Evolutionary conservation across 805 yeast species (phyloP), one percentile per base, ranked within the genome.

Genomic region (Candida qinlingensis): DNA sequence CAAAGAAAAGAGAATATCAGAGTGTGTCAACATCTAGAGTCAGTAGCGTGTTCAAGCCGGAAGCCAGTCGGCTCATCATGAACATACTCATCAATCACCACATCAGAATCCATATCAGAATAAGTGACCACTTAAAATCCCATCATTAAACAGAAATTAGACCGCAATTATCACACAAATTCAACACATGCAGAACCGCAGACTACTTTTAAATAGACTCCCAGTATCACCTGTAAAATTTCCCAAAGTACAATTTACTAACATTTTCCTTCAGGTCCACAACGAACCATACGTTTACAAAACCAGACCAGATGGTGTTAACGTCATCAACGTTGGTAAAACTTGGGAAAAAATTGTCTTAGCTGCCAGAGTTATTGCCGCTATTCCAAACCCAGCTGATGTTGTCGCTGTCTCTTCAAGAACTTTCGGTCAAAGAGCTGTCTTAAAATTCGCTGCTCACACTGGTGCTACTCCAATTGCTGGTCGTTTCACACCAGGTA

Each of bases 401-500:
- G 96, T 94, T 71, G 98, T 91, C 73, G 98, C 96, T 68, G 89
- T 95, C 70, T 91, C 98, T 62, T 88, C 98, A 68, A 92, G 98
- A 84, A 91, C 97, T 68, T 92, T 87, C 80, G 99, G 99, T 73
- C 99, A 94, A 83, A 94, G 99, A 83, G 99, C 99, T 72, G 99
- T 92, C 65, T 85, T 94, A 77, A 94, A 94, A 83, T 94, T 86
- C 72, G 97, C 99, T 72, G 88, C 97, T 68, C 98, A 94, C 91
- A 91, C 98, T 68, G 98, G 98, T 77, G 97, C 99, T 65, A 92
- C 98, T 66, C 91, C 99, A 74, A 92, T 94, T 80, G 99, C 99
- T 68, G 99, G 99, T 80, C 90, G 99, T 83, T 94, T 94, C 87
- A 94, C 99, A 69, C 99, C 99, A 79, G 99, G 99, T 88, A 85